A percentile compares a stretch with the other conserved stretches of the same genome.
Evolutionary conservation across 495 filamentous ascomycete genomes (phyloP).

Genomic region (Aspergillus carlsbadensis): DNA sequence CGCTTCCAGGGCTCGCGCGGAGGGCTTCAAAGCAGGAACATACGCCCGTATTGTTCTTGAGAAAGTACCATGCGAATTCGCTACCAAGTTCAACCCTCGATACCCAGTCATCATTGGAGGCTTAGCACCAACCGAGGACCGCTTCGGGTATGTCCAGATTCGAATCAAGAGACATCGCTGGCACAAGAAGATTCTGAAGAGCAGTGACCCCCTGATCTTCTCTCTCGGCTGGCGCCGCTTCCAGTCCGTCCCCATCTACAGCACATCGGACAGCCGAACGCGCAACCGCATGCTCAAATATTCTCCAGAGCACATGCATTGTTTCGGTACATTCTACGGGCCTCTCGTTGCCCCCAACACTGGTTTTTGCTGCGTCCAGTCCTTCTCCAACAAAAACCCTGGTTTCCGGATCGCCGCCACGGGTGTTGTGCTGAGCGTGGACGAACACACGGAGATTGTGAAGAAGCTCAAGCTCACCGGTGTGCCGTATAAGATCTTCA

Average conservation of each 20-base stretch:
- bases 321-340: constrained; percentile 91
- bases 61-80: constrained; percentile 87
- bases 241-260: constrained; percentile 89
- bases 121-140: constrained; percentile 85
- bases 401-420: constrained; percentile 94
- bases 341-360: constrained; percentile 94
- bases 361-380: constrained; percentile 90
- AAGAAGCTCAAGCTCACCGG: constrained; percentile 98
- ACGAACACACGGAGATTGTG: constrained; percentile 92
- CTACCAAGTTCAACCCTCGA: constrained; percentile 78
- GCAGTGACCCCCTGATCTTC: constrained; percentile 94
- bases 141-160: constrained; percentile 92
- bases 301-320: constrained; percentile 97
- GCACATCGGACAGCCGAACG: constrained; percentile 87
- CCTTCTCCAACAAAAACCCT: constrained; percentile 81
- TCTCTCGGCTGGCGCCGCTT: constrained; percentile 97
- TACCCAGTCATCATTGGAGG: constrained; percentile 89
- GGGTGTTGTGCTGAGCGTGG: constrained; percentile 87
- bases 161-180: constrained; percentile 95
- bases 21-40: constrained; percentile 89
- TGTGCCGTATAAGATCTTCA: constrained; percentile 94
- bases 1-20: constrained; percentile 71
- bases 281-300: constrained; percentile 98
- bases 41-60: constrained; percentile 89
- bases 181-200: constrained; percentile 99